phyloP scores from a whole-genome alignment of 345 rosid species.

The Salix koriyanagi region DNA sequence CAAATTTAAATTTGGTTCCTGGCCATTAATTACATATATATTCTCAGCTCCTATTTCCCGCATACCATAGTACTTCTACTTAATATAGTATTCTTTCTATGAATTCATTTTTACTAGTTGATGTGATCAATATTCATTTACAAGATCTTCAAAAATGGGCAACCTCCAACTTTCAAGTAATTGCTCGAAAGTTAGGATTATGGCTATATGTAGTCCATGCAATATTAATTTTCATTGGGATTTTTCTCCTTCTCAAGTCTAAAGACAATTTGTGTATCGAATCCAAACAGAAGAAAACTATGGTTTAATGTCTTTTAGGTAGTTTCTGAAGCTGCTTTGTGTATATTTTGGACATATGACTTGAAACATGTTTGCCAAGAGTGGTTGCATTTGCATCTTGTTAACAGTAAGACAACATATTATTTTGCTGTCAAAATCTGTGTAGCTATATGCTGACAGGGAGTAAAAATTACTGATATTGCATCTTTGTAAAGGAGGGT shows the following conservation, averaged over 20 bases:
- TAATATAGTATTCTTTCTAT: neutral
- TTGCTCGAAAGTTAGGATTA: neutral
- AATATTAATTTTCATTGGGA: neutral
- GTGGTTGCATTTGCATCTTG: neutral
- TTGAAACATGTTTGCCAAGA: neutral
- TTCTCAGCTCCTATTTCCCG: neutral
- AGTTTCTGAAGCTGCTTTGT: neutral
- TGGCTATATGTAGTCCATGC: neutral
- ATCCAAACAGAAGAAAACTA: neutral
- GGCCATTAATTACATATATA: neutral
- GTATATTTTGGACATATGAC: neutral
- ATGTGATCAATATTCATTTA: neutral
- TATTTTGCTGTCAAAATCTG: neutral
- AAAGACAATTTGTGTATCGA: neutral
- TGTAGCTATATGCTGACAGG: neutral
- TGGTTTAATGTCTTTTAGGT: neutral
- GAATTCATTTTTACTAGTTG: neutral
- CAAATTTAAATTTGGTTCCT: neutral
- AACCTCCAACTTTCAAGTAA: neutral
- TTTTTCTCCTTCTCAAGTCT: neutral
- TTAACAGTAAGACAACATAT: neutral
- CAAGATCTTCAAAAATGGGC: neutral
- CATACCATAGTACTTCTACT: neutral
- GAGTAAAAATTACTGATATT: neutral
- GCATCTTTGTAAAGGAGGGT: neutral